phyloP scores from a whole-genome alignment of 345 rosid genomes.

The Turritis glabra region DNA sequence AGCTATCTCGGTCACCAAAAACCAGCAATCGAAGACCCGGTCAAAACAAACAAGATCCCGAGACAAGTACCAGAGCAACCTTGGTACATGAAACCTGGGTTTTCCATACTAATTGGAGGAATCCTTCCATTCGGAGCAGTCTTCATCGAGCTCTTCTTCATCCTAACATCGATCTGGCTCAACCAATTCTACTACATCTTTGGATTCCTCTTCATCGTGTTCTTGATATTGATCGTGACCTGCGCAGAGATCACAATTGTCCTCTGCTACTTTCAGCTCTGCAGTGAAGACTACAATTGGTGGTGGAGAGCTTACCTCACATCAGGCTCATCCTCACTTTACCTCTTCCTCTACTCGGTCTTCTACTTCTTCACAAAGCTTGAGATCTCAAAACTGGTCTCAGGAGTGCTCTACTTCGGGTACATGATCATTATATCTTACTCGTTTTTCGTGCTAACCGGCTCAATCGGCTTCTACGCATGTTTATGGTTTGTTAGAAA shows the following conservation, averaged over 20 bases:
- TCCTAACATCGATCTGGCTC: slow-evolving; percentile 89
- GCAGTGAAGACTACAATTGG: slow-evolving; percentile 94
- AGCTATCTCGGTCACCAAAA: slow-evolving; percentile 87
- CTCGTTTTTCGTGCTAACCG: slow-evolving; percentile 86
- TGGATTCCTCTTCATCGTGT: slow-evolving; percentile 94
- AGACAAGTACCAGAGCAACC: slow-evolving; percentile 92
- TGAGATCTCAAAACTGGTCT: slow-evolving; percentile 83
- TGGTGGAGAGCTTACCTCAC: slow-evolving; percentile 97
- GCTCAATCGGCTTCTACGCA: slow-evolving; percentile 85
- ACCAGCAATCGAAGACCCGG: slow-evolving; percentile 88
- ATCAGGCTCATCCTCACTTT: slow-evolving; percentile 86
- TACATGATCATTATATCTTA: slow-evolving; percentile 82
- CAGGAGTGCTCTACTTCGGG: slow-evolving; percentile 84
- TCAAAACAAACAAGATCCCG: slow-evolving; percentile 91
- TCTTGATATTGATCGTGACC: slow-evolving; percentile 74
- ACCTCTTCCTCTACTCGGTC: slow-evolving; percentile 87
- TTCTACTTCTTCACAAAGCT: slow-evolving; percentile 94
- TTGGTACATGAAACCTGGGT: slow-evolving; percentile 89
- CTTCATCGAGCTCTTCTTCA: slow-evolving; percentile 94
- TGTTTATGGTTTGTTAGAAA: slow-evolving; percentile 95
- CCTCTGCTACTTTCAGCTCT: slow-evolving; percentile 92
- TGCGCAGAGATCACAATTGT: slow-evolving; percentile 92
- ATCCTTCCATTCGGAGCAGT: slow-evolving; percentile 95
- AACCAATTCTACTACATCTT: slow-evolving; percentile 98
- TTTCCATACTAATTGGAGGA: slow-evolving; percentile 89